Evolutionary conservation across 176 grass and related monocot species (phyloP).

Genomic region (Coix lacrymajobi): DNA sequence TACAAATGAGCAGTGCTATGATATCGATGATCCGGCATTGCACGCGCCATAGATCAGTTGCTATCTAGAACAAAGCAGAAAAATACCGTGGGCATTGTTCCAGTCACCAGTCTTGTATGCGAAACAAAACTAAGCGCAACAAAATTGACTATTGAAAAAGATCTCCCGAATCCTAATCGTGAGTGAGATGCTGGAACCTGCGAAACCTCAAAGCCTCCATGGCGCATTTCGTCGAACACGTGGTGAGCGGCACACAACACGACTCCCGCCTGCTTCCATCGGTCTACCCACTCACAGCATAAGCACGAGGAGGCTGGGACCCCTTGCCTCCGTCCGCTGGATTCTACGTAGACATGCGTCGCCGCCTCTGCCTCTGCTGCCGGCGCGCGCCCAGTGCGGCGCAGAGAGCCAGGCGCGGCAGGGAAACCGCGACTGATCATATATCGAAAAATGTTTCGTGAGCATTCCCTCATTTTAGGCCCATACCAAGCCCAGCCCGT

Average conservation of each 20-base stretch:
- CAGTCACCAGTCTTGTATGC: neutral
- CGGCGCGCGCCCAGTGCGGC: neutral
- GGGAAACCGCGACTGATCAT: neutral
- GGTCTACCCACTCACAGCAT: neutral
- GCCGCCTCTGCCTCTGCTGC: neutral
- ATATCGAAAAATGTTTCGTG: too few species aligned
- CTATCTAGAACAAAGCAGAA: neutral
- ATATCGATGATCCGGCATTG: neutral
- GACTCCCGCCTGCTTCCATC: neutral
- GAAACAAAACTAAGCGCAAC: neutral
- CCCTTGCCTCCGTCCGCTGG: neutral
- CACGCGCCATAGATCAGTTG: neutral
- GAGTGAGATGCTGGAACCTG: neutral
- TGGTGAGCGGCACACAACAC: neutral
- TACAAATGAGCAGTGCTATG: neutral
- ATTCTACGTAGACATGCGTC: neutral
- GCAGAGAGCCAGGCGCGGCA: neutral
- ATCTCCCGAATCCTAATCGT: neutral
- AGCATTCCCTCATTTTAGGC: neutral
- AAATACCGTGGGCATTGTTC: neutral
- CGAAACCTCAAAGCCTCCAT: neutral
- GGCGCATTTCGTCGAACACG: conserved; percentile 28
- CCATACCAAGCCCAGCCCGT: neutral
- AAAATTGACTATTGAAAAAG: neutral
- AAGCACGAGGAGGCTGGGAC: too few species aligned